Evolutionary conservation across 106 monocot species (phyloP), one percentile per base, ranked within the genome.

Genomic region (Vanilla planifolia): DNA sequence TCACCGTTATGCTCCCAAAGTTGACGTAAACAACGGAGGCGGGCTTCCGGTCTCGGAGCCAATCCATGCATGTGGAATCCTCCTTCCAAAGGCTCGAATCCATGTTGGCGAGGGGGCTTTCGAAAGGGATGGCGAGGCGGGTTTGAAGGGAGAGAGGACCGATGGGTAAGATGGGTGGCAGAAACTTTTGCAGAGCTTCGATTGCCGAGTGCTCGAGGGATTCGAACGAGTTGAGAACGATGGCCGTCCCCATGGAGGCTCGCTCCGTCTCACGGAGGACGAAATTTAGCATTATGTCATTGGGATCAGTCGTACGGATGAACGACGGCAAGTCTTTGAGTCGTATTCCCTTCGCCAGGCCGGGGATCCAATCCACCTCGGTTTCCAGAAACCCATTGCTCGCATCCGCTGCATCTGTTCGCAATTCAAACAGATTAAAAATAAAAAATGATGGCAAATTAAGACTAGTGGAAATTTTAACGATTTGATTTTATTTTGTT

Each of bases 371-470:
- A 23, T 65, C 51, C 1, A 65, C 22, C n/a, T 51, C 24, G 5
- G 65, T 27, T 5, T 65, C 39, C 24, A 65, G 65, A 28, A 48
- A 65, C 15, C 65, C 65, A 26, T 70, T 70, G 25, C 24, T 50
- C 23, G 50, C 47, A 23, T 51, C 36, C 6, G 24, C 36, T 16
- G 16, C 69, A 70, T 35, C 68, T 68, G 11, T n/a, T 2, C 48
- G 24, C 5, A 0, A 8, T 5, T 17, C 24, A 8, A 48, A 3
- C 1, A 17, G 16, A 0, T 40, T 13, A 40, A n/a, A 40, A 40
- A 40, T 40, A 0, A 6, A 40, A 13, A 0, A 8, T 13, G 39
- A 8, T 40, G 13, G 13, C 10, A 13, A 8, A 7, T 40, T 40
- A 4, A 14, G 40, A 9, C 11, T 40, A 40, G 14, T 40, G 0